phyloP scores from a whole-genome alignment of 1,284 basidiomycete genomes.

The Gymnopus androsaceus region DNA sequence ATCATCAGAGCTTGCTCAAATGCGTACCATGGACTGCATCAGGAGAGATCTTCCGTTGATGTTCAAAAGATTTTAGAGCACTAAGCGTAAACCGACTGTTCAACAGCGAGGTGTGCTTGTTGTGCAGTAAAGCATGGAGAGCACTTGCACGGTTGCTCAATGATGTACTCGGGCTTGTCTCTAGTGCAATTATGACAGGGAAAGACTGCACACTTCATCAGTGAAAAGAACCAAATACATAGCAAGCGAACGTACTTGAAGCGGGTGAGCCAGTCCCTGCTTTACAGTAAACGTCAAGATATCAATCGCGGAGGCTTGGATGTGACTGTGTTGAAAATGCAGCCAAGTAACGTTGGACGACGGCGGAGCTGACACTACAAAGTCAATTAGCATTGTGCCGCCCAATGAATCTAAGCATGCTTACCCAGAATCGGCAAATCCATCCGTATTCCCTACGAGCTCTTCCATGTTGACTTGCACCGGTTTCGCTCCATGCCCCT shows the following conservation, averaged over 20 bases:
- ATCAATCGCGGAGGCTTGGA: conserved; percentile 87
- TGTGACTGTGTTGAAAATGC: conserved; percentile 69
- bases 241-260: conserved; percentile 57
- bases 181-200: conserved; percentile 90
- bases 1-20: neutral
- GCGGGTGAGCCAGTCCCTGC: conserved; percentile 93
- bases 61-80: conserved; percentile 80
- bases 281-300: conserved; percentile 91
- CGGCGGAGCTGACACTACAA: conserved; percentile 84
- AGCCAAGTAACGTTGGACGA: conserved; percentile 92
- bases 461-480: conserved; percentile 85
- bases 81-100: conserved; percentile 84
- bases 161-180: conserved; percentile 70
- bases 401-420: neutral
- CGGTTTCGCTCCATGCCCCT: too few species aligned
- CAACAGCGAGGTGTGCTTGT: conserved; percentile 88
- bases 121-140: conserved; percentile 81
- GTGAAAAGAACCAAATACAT: neutral
- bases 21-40: conserved; percentile 51
- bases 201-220: conserved; percentile 64
- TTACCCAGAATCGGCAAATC: conserved; percentile 94
- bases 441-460: conserved; percentile 91
- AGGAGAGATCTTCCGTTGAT: conserved; percentile 65
- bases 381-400: neutral
- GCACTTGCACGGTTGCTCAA: conserved; percentile 78